phyloP scores from a whole-genome alignment of 1,139 yeast genomes.

The Protomyces lactucae-debilis region DNA sequence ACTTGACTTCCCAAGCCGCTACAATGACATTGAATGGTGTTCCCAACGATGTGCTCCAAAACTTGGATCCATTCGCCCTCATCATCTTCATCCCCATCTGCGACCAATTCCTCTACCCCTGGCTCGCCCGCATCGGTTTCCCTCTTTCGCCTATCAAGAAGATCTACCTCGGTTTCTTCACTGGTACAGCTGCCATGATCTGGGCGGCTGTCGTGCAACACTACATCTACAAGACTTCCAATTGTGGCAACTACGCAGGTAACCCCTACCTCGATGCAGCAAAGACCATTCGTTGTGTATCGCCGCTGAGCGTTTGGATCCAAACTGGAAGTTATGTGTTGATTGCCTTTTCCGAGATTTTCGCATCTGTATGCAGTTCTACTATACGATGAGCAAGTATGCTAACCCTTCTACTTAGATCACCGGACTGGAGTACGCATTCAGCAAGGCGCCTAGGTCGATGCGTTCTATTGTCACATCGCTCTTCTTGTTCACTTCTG shows the following conservation, averaged over 20 bases:
- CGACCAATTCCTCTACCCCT: slow-evolving; percentile 54
- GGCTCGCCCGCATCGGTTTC: slow-evolving; percentile 49
- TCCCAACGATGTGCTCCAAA: slow-evolving; percentile 64
- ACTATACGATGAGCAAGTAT: too few species aligned
- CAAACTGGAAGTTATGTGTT: slow-evolving; percentile 61
- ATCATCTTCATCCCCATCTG: slow-evolving; percentile 59
- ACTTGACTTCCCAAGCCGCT: slow-evolving; percentile 62
- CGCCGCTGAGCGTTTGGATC: slow-evolving; percentile 52
- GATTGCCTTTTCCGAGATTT: slow-evolving; percentile 59
- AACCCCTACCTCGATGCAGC: slow-evolving; percentile 39
- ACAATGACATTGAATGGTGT: slow-evolving; percentile 59
- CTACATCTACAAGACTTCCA: slow-evolving; percentile 61
- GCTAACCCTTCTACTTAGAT: too few species aligned
- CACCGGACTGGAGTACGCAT: slow-evolving; percentile 60
- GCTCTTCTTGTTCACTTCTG: slow-evolving; percentile 56
- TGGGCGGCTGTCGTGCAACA: slow-evolving; percentile 80
- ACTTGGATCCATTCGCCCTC: slow-evolving; percentile 57
- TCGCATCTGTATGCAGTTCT: slow-evolving; percentile 45
- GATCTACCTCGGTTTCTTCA: slow-evolving; percentile 69
- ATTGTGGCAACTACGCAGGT: slow-evolving; percentile 64
- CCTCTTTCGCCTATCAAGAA: slow-evolving; percentile 55
- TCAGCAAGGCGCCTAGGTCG: slow-evolving; percentile 60
- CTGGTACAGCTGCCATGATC: slow-evolving; percentile 66
- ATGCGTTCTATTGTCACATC: slow-evolving; percentile 68
- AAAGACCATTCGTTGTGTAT: slow-evolving; percentile 43